phyloP scores from a whole-genome alignment of 1,284 basidiomycete genomes.

The Inonotus obliquus region DNA sequence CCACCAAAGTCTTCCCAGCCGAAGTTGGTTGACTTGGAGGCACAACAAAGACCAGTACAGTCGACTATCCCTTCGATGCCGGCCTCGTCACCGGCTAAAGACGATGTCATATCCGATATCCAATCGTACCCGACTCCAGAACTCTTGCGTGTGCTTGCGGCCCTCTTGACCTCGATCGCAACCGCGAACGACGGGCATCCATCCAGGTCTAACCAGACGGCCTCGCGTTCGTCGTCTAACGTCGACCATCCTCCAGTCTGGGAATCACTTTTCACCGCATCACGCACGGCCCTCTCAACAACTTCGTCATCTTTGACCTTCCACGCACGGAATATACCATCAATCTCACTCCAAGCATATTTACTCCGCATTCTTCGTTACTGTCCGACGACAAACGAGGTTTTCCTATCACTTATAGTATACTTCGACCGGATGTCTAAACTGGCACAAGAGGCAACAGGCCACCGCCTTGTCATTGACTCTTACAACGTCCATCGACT shows the following conservation, averaged over 20 bases:
- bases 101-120: conserved; percentile 43
- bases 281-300: conserved; percentile 69
- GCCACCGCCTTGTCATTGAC: conserved; percentile 87
- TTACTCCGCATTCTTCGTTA: conserved; percentile 95
- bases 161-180: conserved; percentile 88
- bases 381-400: conserved; percentile 97
- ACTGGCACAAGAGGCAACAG: conserved; percentile 60
- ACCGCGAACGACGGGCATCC: conserved; percentile 73
- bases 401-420: conserved; percentile 90
- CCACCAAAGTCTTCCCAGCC: neutral
- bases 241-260: conserved; percentile 42
- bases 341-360: conserved; percentile 93
- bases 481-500: conserved; percentile 95
- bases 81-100: neutral
- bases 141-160: conserved; percentile 85
- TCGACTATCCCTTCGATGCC: neutral
- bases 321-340: conserved; percentile 93
- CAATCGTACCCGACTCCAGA: conserved; percentile 63
- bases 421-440: conserved; percentile 94
- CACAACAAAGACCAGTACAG: neutral
- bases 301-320: conserved; percentile 87
- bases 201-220: conserved; percentile 23
- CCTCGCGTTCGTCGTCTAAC: conserved; percentile 26
- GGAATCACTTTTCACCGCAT: conserved; percentile 73
- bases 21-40: conserved; percentile 2